Evolutionary conservation across 768 basidiomycete species (phyloP).

Genomic region (Tylopilus subfusipes): DNA sequence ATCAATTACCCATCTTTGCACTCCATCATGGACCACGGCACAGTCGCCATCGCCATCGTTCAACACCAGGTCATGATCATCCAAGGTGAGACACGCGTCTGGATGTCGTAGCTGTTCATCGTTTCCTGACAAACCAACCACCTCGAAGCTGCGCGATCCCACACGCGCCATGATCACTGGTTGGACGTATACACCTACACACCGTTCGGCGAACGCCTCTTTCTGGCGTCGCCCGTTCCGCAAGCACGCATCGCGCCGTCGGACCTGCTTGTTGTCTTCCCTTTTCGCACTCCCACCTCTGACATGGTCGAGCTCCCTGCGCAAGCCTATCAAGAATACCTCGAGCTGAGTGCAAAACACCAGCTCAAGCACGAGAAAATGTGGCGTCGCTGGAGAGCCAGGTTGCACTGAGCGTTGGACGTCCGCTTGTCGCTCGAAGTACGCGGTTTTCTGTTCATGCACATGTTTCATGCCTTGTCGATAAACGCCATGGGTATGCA

Average conservation of each 20-base stretch:
- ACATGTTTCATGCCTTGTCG: constrained; percentile 1
- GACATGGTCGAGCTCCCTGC: constrained; percentile 67
- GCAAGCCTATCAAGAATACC: constrained; percentile 56
- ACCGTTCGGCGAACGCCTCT: constrained; percentile 63
- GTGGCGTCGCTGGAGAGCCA: constrained; percentile 50
- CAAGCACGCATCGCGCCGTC: constrained; percentile 58
- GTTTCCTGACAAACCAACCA: constrained; percentile 3
- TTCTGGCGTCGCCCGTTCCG: constrained; percentile 58
- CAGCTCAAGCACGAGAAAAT: constrained; percentile 55
- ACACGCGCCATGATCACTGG: constrained; percentile 52
- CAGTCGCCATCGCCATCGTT: constrained; percentile 65
- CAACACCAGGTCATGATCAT: constrained; percentile 66
- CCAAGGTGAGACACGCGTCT: constrained; percentile 44
- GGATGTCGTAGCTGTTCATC: neutral
- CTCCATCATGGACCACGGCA: constrained; percentile 50
- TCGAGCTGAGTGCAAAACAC: constrained; percentile 48
- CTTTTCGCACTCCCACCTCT: constrained; percentile 29
- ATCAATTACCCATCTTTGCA: constrained; percentile 14
- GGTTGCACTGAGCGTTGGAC: constrained; percentile 11
- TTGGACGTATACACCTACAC: constrained; percentile 64
- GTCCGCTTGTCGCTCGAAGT: neutral
- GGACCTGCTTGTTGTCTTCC: constrained; percentile 58
- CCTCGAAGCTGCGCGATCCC: constrained; percentile 50
- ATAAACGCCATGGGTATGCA: constrained; percentile 5
- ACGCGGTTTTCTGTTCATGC: neutral